phyloP scores from a whole-genome alignment of 148 eudicot species.

The Cornus controversa region DNA sequence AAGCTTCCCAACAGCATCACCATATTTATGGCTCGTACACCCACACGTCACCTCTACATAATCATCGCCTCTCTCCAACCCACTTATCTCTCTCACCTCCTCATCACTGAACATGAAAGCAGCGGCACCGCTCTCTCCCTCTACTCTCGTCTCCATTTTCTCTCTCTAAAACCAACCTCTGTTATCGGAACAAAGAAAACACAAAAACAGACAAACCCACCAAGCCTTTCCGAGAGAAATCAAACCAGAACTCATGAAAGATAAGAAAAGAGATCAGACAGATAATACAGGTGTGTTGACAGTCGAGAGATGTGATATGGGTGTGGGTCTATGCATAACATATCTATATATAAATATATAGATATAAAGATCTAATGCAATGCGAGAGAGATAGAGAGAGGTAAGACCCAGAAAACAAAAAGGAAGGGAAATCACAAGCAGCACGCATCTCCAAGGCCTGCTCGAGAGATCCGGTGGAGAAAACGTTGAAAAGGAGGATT shows the following conservation, averaged over 20 bases:
- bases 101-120: constrained; percentile 42
- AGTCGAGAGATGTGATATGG: not conserved
- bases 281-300: constrained; percentile 12
- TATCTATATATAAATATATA: not conserved
- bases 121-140: constrained; percentile 17
- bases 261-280: not conserved
- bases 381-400: constrained; percentile 4
- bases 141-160: constrained; percentile 22
- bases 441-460: constrained; percentile 35
- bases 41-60: constrained; percentile 60
- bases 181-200: not conserved
- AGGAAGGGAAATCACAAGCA: constrained; percentile 17
- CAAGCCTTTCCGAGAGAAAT: not conserved
- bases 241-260: too few species aligned
- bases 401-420: constrained; percentile 17
- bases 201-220: not conserved
- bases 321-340: too few species aligned
- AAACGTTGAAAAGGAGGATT: constrained; percentile 35
- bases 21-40: constrained; percentile 68
- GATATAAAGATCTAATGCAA: constrained; percentile 11
- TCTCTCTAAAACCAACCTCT: not conserved
- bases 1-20: constrained; percentile 71
- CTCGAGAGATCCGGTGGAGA: constrained; percentile 45
- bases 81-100: constrained; percentile 50
- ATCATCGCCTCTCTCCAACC: constrained; percentile 36